Evolutionary conservation across 305 asterid species (phyloP).

Genomic region (Fraxinus ornus): DNA sequence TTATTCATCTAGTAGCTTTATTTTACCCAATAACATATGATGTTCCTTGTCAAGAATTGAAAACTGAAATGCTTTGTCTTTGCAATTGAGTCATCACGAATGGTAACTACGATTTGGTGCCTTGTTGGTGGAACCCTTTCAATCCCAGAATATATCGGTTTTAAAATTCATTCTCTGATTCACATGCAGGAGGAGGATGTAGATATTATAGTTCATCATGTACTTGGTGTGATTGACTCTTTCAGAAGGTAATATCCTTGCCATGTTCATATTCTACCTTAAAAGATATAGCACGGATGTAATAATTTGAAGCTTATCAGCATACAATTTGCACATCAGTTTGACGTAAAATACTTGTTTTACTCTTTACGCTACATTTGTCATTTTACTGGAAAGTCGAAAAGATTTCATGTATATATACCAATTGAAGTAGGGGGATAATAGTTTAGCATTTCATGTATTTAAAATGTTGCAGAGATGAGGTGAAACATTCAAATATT

Average conservation of each 20-base stretch:
- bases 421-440: not conserved
- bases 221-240: slow-evolving; percentile 60
- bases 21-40: not conserved
- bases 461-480: slow-evolving; percentile 45
- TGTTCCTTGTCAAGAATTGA: not conserved
- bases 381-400: not conserved
- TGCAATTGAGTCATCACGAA: not conserved
- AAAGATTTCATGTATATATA: not conserved
- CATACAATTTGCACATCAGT: not conserved
- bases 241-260: slow-evolving; percentile 51
- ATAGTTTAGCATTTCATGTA: not conserved
- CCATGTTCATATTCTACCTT: not conserved
- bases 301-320: not conserved
- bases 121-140: not conserved
- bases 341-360: not conserved
- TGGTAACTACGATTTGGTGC: not conserved
- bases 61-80: not conserved
- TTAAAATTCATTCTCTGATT: not conserved
- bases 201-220: slow-evolving; percentile 67
- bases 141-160: not conserved
- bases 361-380: not conserved
- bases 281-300: not conserved
- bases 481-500: slow-evolving; percentile 29
- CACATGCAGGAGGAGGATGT: slow-evolving; percentile 71
- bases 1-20: not conserved